Evolutionary conservation across 2,329 filamentous ascomycete genomes (phyloP), one percentile per base, ranked within the genome.

Genomic region (Xylaria sp.): DNA sequence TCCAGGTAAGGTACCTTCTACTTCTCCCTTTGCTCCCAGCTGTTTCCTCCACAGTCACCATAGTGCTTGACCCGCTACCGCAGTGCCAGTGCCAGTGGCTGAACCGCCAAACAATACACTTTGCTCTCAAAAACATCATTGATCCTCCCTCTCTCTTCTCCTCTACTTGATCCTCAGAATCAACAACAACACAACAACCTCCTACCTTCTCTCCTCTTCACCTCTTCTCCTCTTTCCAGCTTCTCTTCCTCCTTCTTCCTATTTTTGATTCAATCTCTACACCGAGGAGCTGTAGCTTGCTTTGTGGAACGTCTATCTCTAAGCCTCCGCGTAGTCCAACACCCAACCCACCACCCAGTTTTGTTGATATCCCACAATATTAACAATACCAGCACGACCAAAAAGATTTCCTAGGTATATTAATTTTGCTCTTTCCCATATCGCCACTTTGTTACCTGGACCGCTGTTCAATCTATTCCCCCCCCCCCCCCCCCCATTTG

Each of bases 111-210:
- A 76, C 73, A 75, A 74, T 73, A 67, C 61, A 67, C 51, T 69
- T 44, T 65, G 63, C 70, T 63, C 65, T 75, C 69, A 72, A 76
- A 76, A 76, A 76, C 74, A 77, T 70, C 69, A 74, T 68, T 63
- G 64, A 60, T 48, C 64, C 71, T 71, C 68, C 40, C 59, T 69
- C 65, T 73, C 57, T 65, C 69, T 55, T 60, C 59, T 60, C 50
- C 59, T 60, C 53, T 54, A 29, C 58, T 59, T 47, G 55, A 58
- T 60, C 29, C 37, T 60, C 67, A 63, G 47, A 40, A 67, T 69
- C 66, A 72, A 69, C 69, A 74, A 72, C 69, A 71, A 74, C 58
- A 42, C 48, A 32, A 53, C 50, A 47, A 50, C 65, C n/a, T 57
- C 58, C 32, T 40, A 29, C 55, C 40, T 21, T n/a, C 64, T 60